phyloP scores from a whole-genome alignment of 1,284 basidiomycete species.

The Peniophora sp. region DNA sequence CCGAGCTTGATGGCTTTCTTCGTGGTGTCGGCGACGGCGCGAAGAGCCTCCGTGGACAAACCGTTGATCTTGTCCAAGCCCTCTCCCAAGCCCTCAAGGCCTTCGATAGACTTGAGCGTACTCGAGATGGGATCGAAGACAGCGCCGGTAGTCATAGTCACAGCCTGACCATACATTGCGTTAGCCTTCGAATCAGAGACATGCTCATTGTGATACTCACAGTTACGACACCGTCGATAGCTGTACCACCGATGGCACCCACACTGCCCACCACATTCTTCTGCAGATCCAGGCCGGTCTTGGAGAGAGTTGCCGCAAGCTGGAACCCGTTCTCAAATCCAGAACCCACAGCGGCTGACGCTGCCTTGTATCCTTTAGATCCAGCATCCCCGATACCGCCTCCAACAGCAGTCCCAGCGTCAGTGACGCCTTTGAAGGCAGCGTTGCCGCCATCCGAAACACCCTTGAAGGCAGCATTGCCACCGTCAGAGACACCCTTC shows the following conservation, averaged over 20 bases:
- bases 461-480: not conserved
- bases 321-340: not conserved
- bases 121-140: conserved; percentile 18
- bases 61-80: conserved; percentile 19
- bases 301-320: conserved; percentile 7
- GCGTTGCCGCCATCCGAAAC: conserved; percentile 5
- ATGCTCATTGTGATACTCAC: too few relatives aligned
- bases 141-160: conserved; percentile 15
- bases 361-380: not conserved
- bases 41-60: conserved; percentile 15
- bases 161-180: conserved; percentile 4
- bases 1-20: conserved; percentile 16
- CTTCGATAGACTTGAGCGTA: conserved; percentile 17
- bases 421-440: conserved; percentile 8
- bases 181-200: too few relatives aligned
- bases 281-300: conserved; percentile 13
- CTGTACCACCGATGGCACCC: conserved; percentile 14
- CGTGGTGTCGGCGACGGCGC: conserved; percentile 12
- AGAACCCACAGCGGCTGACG: not conserved
- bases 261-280: conserved; percentile 12
- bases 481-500: conserved; percentile 8
- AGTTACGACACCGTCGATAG: conserved; percentile 15
- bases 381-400: not conserved
- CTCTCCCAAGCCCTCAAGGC: conserved; percentile 14
- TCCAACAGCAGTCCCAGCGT: not conserved